A percentile compares a stretch with the other conserved stretches of the same genome.
These are phyloP conservation scores for Barnettozyma sp. DNA, from an alignment of 805 yeast species.

Conservation along the genomic window DNA sequence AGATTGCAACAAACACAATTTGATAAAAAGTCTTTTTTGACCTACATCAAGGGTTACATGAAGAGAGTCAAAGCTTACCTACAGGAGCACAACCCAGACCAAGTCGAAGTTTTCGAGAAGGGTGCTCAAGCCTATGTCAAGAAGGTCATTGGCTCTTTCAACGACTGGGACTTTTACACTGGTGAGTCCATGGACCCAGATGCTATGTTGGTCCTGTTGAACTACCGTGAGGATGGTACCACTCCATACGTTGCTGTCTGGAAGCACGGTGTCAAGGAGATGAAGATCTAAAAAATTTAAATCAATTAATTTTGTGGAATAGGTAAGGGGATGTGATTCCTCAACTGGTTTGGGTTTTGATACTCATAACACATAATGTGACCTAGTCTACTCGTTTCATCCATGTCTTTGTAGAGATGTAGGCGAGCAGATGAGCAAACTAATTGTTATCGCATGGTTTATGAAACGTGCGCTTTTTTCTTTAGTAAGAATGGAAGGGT, in stretches of 20 bases:
- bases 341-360: background rate
- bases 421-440: background rate
- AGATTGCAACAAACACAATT: conserved; percentile 92
- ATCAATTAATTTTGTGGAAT: too few species aligned
- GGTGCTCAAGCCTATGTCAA: conserved; percentile 95
- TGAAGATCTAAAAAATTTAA: conserved; percentile 94
- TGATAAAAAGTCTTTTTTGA: conserved; percentile 96
- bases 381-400: background rate
- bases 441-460: background rate
- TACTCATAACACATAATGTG: background rate
- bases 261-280: conserved; percentile 94
- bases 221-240: conserved; percentile 99
- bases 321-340: background rate
- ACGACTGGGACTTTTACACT: conserved; percentile 99
- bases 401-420: too few species aligned
- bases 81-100: conserved; percentile 85
- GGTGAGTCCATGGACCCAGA: conserved; percentile 99
- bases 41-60: conserved; percentile 99
- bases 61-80: conserved; percentile 88
- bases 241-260: conserved; percentile 97
- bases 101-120: conserved; percentile 85
- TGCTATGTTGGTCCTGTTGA: conserved; percentile 94
- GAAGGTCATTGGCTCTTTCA: conserved; percentile 92
- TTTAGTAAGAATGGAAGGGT: too few species aligned
- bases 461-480: too few species aligned